A percentile compares a stretch with the other conserved stretches of the same genome.
Conservation (phyloP, 805 yeast species). For the Candida vartiovaarae region DNA sequence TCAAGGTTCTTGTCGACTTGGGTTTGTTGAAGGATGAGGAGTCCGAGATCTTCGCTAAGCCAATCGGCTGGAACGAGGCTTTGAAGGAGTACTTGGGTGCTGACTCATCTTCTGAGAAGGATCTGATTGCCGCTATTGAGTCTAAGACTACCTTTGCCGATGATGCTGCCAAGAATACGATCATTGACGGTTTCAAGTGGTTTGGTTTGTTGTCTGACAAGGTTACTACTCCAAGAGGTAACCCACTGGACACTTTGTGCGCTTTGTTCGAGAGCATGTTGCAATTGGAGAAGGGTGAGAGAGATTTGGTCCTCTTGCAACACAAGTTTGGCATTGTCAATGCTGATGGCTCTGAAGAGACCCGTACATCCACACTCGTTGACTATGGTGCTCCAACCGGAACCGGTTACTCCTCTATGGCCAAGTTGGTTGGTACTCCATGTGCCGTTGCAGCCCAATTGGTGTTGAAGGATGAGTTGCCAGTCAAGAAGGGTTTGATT, state of each 20-base stretch:
- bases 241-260: slow-evolving; percentile 93
- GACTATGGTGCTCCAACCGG: slow-evolving; percentile 81
- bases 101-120: slow-evolving; percentile 59
- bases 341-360: slow-evolving; percentile 87
- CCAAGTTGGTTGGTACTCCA: slow-evolving; percentile 96
- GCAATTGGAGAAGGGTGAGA: slow-evolving; percentile 94
- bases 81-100: slow-evolving; percentile 71
- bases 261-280: slow-evolving; percentile 91
- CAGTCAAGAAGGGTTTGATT: slow-evolving; percentile 71
- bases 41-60: slow-evolving; percentile 47
- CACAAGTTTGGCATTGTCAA: slow-evolving; percentile 97
- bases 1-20: slow-evolving; percentile 88
- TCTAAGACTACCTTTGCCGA: slow-evolving; percentile 74
- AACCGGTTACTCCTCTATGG: slow-evolving; percentile 96
- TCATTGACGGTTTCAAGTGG: slow-evolving; percentile 87
- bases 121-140: slow-evolving; percentile 68
- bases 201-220: slow-evolving; percentile 81
- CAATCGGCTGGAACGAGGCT: slow-evolving; percentile 85
- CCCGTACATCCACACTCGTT: slow-evolving; percentile 91
- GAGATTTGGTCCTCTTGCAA: slow-evolving; percentile 91
- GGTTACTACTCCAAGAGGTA: slow-evolving; percentile 79
- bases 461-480: slow-evolving; percentile 68
- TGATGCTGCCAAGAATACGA: slow-evolving; percentile 77
- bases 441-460: slow-evolving; percentile 92
- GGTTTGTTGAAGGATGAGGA: slow-evolving; percentile 84